Base-by-base conservation (phyloP, 768 basidiomycete species). In the Auricularia sp. region DNA sequence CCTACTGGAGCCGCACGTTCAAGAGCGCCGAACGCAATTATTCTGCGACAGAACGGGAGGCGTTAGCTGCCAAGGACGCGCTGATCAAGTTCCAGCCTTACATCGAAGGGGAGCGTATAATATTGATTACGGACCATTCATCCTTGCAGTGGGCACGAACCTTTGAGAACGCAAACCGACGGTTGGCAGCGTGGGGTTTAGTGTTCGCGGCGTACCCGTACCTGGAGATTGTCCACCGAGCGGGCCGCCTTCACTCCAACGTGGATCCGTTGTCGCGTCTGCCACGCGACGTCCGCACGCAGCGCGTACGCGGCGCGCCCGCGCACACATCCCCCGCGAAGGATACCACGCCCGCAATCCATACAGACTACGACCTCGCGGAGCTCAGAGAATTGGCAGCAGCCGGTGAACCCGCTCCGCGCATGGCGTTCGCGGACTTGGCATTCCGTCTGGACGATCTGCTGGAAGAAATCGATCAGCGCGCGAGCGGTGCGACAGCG, bases 51-150 rank as follows among this genome's bases (percentile, higher is more conserved):
- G 68, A 67, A 64, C 21, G 64, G n/a, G 65, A 69, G 54, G 67
- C 65, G 3, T 36, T 69, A 5, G 67, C 67, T 3, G n/a, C 63
- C 3, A 65, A 67, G 47, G 68, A 69, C 54, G 62, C 59, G 18
- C 67, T 69, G 5, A 64, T 69, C 61, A 65, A 66, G 21, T 69
- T 69, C 58, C 67, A 65, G 58, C 64, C 65, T n/a, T 67, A 62
- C 65, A 61, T 69, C 37, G 67, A 69, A 64, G 67, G 68, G 8
- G 68, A 67, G 66, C n/a, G 65, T 10, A 37, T 68, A 3, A 36
- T 62, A 2, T 35, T 62, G 3, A 68, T 69, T 7, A 69, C 68
- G 14, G 65, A 67, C 33, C 68, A 69, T 39, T 65, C 67, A 3
- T 62, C 68, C 16, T 58, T 69, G 3, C 35, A 34, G 3, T 69